phyloP scores from a whole-genome alignment of 345 rosid species.

The Arabidopsis suecica region DNA sequence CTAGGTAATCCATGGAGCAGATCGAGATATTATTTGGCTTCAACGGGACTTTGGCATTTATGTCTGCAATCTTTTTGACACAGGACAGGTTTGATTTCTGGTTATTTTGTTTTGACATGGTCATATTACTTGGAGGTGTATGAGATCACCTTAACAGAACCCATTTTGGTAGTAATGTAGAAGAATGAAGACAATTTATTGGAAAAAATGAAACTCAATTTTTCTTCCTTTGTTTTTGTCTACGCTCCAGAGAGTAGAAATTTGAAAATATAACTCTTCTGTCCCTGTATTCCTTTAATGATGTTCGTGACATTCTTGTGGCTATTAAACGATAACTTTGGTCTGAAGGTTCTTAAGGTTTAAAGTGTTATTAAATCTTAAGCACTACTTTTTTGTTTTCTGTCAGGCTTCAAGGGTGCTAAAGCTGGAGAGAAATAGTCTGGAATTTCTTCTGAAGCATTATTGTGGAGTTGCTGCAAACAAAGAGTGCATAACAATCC shows the following conservation, averaged over 20 bases:
- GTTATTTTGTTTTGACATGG: background rate
- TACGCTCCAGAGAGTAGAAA: background rate
- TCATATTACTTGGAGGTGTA: slow-evolving; percentile 4
- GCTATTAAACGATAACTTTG: slow-evolving; percentile 10
- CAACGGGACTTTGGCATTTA: slow-evolving; percentile 98
- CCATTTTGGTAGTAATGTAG: background rate
- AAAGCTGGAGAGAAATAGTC: slow-evolving; percentile 88
- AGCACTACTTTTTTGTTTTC: background rate
- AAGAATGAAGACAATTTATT: slow-evolving; percentile 7
- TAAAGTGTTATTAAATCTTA: slow-evolving; percentile 2
- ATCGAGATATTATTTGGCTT: slow-evolving; percentile 92
- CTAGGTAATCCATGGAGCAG: slow-evolving; percentile 99
- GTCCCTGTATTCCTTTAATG: background rate
- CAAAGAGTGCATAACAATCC: slow-evolving; percentile 65
- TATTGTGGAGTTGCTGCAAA: slow-evolving; percentile 84
- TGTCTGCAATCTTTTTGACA: slow-evolving; percentile 92
- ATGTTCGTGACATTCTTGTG: slow-evolving; percentile 4
- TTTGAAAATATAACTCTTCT: background rate
- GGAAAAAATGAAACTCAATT: background rate
- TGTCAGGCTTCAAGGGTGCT: slow-evolving; percentile 81
- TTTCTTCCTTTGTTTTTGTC: background rate
- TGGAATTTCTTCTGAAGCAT: slow-evolving; percentile 77
- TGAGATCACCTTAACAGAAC: background rate
- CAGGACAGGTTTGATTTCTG: slow-evolving; percentile 80
- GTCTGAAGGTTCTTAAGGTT: background rate